Evolutionary conservation across 106 monocot species (phyloP).

Genomic region (Dendrobium nobile): DNA sequence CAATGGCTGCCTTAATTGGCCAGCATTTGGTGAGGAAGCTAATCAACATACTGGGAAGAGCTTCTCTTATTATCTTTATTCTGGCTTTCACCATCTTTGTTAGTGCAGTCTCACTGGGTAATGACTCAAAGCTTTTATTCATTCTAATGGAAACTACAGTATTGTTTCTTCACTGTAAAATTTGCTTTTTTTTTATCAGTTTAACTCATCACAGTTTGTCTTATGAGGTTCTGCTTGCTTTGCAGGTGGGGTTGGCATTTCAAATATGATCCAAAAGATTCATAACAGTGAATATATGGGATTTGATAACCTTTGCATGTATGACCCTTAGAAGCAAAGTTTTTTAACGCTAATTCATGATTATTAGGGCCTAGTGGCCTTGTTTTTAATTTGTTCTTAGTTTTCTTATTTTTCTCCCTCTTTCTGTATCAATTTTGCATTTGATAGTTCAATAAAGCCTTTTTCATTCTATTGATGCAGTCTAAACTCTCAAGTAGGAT

Average conservation of each 20-base stretch:
- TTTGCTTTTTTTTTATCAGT: not conserved
- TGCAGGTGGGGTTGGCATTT: constrained; percentile 69
- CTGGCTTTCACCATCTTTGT: constrained; percentile 67
- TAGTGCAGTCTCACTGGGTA: constrained; percentile 65
- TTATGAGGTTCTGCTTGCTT: not conserved
- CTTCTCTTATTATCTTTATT: constrained; percentile 69
- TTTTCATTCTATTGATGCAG: not conserved
- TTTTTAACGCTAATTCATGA: constrained; percentile 3
- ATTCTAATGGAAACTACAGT: not conserved
- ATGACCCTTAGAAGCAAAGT: constrained; percentile 23
- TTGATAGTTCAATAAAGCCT: constrained; percentile 2
- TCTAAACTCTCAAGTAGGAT: not conserved
- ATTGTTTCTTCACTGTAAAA: not conserved
- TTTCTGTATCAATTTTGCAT: not conserved
- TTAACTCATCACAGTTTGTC: not conserved
- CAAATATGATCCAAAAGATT: constrained; percentile 61
- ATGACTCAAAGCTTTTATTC: not conserved
- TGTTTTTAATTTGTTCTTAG: not conserved
- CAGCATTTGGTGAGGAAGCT: constrained; percentile 55
- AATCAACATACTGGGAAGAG: constrained; percentile 52
- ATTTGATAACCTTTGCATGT: constrained; percentile 62
- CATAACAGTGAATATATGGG: constrained; percentile 62
- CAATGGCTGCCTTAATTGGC: constrained; percentile 42
- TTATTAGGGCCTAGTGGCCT: not conserved
- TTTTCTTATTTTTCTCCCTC: not conserved